Base-by-base conservation (phyloP, 2,329 filamentous ascomycete genomes). In the Claviceps pusilla region DNA sequence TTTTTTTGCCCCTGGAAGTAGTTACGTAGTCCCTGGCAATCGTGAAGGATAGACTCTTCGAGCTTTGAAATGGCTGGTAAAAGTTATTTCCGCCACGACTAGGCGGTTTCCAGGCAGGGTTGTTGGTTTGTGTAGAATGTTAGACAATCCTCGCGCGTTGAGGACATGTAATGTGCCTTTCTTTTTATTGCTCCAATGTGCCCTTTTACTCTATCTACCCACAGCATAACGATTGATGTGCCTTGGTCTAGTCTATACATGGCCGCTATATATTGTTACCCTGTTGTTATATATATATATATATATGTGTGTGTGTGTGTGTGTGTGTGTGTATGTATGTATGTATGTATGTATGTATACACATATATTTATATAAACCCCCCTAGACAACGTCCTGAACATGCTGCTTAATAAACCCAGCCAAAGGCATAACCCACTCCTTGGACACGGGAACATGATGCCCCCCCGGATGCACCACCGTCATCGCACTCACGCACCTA, bases 371-470 rank as follows among this genome's bases (percentile, higher is more conserved):
- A 16, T 41, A 41, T 16, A 48, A 55, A 58, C 60, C 56, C 56
- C 6, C 59, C 63, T n/a, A 54, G 54, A 61, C 60, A 11, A 61
- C 57, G 0, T 66, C 60, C 47, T 66, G 57, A 24, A 62, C 61
- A 51, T 72, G 64, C 52, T 71, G 66, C 61, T 68, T 72, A 54
- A 93, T 80, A 64, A 90, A 95, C 0, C 76, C 80, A 4, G 85
- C 82, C 59, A 94, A 69, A 37, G 84, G 84, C 73, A 84, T 83
- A 24, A 84, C 80, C 78, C 86, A 93, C 60, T 89, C 85, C 71
- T 86, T 88, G 60, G 84, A 81, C 56, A 89, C 82, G 0, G 91
- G 91, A 63, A 96, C 79, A 64, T 95, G 89, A 67, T 97, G 91
- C 0, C 90, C 90, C 7, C 91, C 91, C 1, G 91, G 90, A 68